Evolutionary conservation across 495 filamentous ascomycete genomes (phyloP).

Genomic region (Collariella sp.): DNA sequence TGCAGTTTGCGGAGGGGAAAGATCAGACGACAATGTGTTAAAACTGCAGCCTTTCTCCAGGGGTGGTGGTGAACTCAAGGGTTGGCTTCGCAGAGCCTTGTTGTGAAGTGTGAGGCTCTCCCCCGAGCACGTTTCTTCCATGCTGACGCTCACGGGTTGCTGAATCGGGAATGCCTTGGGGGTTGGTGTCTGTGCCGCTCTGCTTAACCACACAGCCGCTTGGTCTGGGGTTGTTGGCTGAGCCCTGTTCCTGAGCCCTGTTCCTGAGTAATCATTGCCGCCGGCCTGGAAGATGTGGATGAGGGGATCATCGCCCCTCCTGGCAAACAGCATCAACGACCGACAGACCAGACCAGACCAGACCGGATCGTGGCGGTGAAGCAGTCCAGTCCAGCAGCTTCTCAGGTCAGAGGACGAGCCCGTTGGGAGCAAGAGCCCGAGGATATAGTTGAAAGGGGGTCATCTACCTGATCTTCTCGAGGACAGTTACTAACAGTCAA

Average conservation of each 20-base stretch:
- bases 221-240: background rate
- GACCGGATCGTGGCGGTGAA: background rate
- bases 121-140: background rate
- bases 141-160: background rate
- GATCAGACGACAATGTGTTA: background rate
- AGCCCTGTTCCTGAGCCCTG: too few species aligned
- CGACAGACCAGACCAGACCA: too few species aligned
- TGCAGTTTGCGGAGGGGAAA: background rate
- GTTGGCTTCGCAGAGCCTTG: background rate
- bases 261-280: too few species aligned
- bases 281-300: background rate
- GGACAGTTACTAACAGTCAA: background rate
- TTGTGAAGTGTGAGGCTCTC: background rate
- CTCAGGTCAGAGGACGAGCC: background rate
- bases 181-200: slow-evolving; percentile 2
- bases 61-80: background rate
- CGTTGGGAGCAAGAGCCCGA: background rate
- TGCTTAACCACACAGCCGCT: background rate
- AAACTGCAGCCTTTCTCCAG: background rate
- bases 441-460: background rate
- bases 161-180: background rate
- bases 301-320: background rate
- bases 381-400: too few species aligned
- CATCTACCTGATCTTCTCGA: background rate
- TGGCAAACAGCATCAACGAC: background rate